phyloP scores from a whole-genome alignment of 2,329 filamentous ascomycete species.

The Hansfordia pulvinata region DNA sequence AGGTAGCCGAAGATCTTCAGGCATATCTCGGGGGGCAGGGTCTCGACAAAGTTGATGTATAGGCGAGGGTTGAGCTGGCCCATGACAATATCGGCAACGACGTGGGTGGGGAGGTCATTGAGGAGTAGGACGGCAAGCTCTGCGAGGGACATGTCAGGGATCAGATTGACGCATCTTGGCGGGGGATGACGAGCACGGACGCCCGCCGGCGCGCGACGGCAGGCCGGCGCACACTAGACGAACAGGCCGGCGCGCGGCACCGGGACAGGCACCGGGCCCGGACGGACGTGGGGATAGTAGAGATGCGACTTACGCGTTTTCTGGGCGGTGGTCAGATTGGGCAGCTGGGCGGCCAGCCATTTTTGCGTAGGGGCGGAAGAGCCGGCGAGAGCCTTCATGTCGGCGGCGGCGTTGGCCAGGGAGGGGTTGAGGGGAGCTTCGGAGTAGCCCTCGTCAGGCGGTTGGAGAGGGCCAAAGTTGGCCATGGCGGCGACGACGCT shows the following conservation, averaged over 20 bases:
- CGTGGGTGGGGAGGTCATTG: constrained; percentile 64
- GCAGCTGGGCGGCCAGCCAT: constrained; percentile 37
- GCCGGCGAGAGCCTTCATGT: constrained; percentile 24
- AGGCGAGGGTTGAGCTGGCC: constrained; percentile 69
- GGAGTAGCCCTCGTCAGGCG: constrained; percentile 78
- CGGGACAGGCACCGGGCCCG: no score
- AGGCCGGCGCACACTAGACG: constrained; percentile 2
- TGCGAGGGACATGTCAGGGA: constrained; percentile 21
- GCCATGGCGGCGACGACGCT: no score
- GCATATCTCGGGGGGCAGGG: constrained; percentile 82
- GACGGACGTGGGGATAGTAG: no score
- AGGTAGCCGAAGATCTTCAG: constrained; percentile 81
- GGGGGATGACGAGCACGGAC: not conserved
- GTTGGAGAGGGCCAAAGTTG: no score
- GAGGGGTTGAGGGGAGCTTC: constrained; percentile 51
- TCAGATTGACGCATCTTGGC: not conserved
- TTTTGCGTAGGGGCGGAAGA: no score
- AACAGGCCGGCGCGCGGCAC: not conserved
- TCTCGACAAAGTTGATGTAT: constrained; percentile 81
- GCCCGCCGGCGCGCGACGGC: not conserved
- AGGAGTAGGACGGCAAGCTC: constrained; percentile 73
- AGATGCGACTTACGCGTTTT: constrained; percentile 32
- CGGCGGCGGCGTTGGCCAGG: constrained; percentile 17
- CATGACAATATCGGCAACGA: constrained; percentile 62
- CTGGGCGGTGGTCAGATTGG: constrained; percentile 30